phyloP scores from a whole-genome alignment of 768 basidiomycete species.

The Suillus subaureus region DNA sequence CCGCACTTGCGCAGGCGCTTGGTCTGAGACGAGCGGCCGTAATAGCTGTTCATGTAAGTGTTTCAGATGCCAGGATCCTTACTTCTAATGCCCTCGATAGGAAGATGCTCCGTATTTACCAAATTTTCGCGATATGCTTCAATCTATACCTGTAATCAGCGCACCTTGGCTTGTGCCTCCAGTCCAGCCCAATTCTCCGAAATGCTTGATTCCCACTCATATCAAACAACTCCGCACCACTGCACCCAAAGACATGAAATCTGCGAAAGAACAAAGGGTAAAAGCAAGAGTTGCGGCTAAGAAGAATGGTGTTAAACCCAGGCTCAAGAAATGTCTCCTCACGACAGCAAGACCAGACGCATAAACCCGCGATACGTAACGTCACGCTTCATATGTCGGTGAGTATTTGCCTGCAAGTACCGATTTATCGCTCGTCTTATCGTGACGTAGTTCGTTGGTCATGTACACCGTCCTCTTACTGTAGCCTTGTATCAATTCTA shows the following conservation, averaged over 20 bases:
- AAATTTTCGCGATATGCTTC: conserved; percentile 42
- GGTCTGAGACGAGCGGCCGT: conserved; percentile 67
- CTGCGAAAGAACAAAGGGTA: conserved; percentile 58
- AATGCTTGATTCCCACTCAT: conserved; percentile 64
- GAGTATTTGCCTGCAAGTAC: conserved; percentile 2
- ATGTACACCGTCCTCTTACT: neutral
- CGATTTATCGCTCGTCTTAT: neutral
- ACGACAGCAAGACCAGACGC: neutral
- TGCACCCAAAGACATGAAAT: conserved; percentile 78
- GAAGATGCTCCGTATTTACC: conserved; percentile 40
- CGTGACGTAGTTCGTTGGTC: neutral
- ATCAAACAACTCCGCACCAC: conserved; percentile 73
- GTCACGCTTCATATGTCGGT: neutral
- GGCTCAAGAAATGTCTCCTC: conserved; percentile 8
- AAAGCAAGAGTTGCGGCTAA: conserved; percentile 54
- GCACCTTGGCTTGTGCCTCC: conserved; percentile 65
- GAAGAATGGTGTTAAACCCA: conserved; percentile 13
- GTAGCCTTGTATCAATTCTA: neutral
- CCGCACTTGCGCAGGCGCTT: conserved; percentile 56
- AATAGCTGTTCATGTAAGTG: conserved; percentile 60
- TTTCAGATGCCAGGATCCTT: neutral
- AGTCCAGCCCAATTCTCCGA: conserved; percentile 15
- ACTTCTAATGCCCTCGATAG: conserved; percentile 10
- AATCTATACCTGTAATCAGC: conserved; percentile 52
- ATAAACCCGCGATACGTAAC: neutral